A percentile compares a stretch with the other conserved stretches of the same genome.
phyloP scores from a whole-genome alignment of 1,284 basidiomycete species.

The Porodaedalea pini region DNA sequence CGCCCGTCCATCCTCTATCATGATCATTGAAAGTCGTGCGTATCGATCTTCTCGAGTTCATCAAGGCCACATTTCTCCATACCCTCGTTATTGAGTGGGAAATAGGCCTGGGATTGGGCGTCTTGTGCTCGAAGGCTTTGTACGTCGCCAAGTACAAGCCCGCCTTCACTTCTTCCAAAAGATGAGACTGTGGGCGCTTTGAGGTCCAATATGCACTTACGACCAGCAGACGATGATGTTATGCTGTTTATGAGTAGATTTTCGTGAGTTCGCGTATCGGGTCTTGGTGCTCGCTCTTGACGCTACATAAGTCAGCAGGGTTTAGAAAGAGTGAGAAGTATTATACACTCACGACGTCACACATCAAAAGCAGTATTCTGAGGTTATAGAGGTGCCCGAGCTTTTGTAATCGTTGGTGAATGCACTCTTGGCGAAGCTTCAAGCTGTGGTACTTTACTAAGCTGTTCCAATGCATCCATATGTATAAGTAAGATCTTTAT shows the following conservation, averaged over 20 bases:
- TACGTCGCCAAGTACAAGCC: constrained; percentile 88
- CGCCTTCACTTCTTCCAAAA: constrained; percentile 75
- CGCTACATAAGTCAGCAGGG: background rate
- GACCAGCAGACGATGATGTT: constrained; percentile 93
- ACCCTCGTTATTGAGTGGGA: too few relatives aligned
- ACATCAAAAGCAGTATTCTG: constrained; percentile 85
- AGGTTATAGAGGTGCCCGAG: constrained; percentile 81
- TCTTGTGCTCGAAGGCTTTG: constrained; percentile 92
- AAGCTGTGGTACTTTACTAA: constrained; percentile 96
- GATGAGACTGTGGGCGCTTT: background rate
- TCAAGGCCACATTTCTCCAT: too few relatives aligned
- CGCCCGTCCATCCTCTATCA: too few relatives aligned
- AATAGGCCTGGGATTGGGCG: constrained; percentile 89
- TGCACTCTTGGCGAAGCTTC: constrained; percentile 96
- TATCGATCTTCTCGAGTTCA: too few relatives aligned
- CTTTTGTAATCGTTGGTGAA: constrained; percentile 86
- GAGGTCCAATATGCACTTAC: constrained; percentile 46
- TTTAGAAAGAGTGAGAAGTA: background rate
- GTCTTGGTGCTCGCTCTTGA: constrained; percentile 86
- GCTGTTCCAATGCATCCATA: too few relatives aligned
- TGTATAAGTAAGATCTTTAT: background rate
- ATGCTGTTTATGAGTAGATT: constrained; percentile 90
- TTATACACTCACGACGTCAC: constrained; percentile 76
- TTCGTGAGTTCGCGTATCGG: constrained; percentile 92
- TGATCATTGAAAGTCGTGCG: too few relatives aligned